Evolutionary conservation across 768 basidiomycete genomes (phyloP).

Genomic region (Amanita rimosa): DNA sequence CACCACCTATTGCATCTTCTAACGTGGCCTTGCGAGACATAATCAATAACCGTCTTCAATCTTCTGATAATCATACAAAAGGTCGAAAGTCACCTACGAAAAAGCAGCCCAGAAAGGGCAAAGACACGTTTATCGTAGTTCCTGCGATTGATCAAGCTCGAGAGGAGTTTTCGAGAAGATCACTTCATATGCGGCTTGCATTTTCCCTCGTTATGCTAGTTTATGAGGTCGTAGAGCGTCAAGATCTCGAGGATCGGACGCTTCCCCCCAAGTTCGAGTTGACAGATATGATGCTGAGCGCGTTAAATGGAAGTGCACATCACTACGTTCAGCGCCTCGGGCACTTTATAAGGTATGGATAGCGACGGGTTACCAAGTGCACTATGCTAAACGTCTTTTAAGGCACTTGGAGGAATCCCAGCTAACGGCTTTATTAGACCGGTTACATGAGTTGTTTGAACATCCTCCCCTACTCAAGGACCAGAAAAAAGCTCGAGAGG

Average conservation of each 20-base stretch:
- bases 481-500: not conserved
- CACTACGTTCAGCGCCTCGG: conserved; percentile 34
- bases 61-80: not conserved
- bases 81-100: conserved; percentile 4
- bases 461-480: not conserved
- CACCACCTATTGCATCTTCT: not conserved
- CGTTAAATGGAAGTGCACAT: conserved; percentile 31
- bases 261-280: conserved; percentile 10
- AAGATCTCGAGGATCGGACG: conserved; percentile 20
- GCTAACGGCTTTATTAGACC: conserved; percentile 23
- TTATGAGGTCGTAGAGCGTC: conserved; percentile 28
- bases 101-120: not conserved
- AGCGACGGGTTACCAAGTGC: not conserved
- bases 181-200: conserved; percentile 29
- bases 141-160: not conserved
- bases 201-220: conserved; percentile 35
- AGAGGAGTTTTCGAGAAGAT: conserved; percentile 17
- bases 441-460: conserved; percentile 25
- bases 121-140: not conserved
- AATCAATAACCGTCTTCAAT: not conserved
- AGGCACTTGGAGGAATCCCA: conserved; percentile 29
- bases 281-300: conserved; percentile 30
- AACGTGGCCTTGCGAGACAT: not conserved
- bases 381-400: not conserved
- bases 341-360: conserved; percentile 30